Evolutionary conservation across 768 basidiomycete species (phyloP).

Genomic region (Flagelloscypha sp.): DNA sequence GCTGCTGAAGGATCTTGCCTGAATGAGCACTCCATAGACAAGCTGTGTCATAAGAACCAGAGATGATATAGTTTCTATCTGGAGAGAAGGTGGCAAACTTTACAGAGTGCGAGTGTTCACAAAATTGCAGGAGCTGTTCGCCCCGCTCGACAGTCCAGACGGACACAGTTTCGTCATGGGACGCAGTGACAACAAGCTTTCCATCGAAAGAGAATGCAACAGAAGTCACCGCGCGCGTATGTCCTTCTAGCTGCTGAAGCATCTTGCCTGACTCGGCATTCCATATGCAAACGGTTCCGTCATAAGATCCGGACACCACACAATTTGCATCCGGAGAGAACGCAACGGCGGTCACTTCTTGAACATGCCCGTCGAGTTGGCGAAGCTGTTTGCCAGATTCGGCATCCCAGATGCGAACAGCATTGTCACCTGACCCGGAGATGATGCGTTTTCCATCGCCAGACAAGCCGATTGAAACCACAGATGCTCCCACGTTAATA

Average conservation of each 20-base stretch:
- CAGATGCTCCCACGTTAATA: too few relatives aligned
- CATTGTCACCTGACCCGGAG: conserved; percentile 7
- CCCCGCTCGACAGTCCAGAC: conserved; percentile 9
- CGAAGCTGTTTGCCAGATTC: conserved; percentile 2
- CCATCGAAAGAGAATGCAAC: conserved; percentile 14
- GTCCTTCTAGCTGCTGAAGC: conserved; percentile 4
- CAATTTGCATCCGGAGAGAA: conserved; percentile 15
- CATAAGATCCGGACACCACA: conserved; percentile 13
- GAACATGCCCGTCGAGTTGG: neutral
- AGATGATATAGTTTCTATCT: conserved; percentile 28
- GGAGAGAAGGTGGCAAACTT: conserved; percentile 30
- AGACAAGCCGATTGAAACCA: conserved; percentile 7
- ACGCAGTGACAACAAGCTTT: conserved; percentile 31
- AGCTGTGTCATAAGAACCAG: conserved; percentile 10
- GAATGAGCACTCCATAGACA: conserved; percentile 7
- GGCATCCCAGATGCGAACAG: conserved; percentile 9
- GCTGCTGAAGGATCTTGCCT: conserved; percentile 1
- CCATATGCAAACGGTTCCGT: conserved; percentile 14
- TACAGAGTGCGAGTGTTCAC: conserved; percentile 1
- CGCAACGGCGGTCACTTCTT: conserved; percentile 6
- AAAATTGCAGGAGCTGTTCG: conserved; percentile 21
- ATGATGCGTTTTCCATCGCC: conserved; percentile 7
- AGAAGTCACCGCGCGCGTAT: conserved; percentile 1
- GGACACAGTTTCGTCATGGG: conserved; percentile 18
- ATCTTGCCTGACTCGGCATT: conserved; percentile 7